phyloP scores from a whole-genome alignment of 1,139 yeast species.

The Taphrina sp. region DNA sequence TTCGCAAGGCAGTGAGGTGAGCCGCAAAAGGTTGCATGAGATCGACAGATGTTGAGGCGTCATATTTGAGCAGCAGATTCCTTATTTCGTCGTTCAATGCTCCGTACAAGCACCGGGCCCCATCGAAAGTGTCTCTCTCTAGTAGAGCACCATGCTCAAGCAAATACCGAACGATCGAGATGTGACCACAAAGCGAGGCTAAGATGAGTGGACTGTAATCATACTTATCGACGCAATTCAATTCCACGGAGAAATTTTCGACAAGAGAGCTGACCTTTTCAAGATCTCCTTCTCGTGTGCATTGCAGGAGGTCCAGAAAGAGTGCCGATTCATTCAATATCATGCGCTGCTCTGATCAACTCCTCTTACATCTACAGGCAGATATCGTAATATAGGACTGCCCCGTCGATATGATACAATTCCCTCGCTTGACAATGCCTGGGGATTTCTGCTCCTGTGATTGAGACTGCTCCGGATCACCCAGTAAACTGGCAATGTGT shows the following conservation, averaged over 20 bases:
- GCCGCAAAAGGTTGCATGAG: constrained; percentile 71
- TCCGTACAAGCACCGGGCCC: constrained; percentile 73
- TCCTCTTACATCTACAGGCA: too few species aligned
- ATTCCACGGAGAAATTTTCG: constrained; percentile 39
- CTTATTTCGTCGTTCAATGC: constrained; percentile 68
- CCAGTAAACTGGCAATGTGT: too few species aligned
- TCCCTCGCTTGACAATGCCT: too few species aligned
- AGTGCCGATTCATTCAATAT: constrained; percentile 6
- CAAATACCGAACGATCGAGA: constrained; percentile 52
- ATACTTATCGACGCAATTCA: constrained; percentile 67
- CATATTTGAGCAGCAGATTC: constrained; percentile 56
- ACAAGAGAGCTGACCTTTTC: constrained; percentile 56
- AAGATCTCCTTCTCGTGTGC: constrained; percentile 68
- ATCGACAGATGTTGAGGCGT: constrained; percentile 68
- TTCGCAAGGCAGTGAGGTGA: constrained; percentile 57
- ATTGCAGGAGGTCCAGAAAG: constrained; percentile 55
- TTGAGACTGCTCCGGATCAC: too few species aligned
- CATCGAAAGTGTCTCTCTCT: constrained; percentile 76
- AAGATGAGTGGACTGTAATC: constrained; percentile 72
- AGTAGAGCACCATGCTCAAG: constrained; percentile 69
- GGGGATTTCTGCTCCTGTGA: too few species aligned
- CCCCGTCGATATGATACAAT: too few species aligned
- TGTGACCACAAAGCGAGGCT: constrained; percentile 29
- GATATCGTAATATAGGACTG: too few species aligned
- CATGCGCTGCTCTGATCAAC: too few species aligned